Base-by-base conservation (phyloP, 495 filamentous ascomycete species). In the Neurospora africana region DNA sequence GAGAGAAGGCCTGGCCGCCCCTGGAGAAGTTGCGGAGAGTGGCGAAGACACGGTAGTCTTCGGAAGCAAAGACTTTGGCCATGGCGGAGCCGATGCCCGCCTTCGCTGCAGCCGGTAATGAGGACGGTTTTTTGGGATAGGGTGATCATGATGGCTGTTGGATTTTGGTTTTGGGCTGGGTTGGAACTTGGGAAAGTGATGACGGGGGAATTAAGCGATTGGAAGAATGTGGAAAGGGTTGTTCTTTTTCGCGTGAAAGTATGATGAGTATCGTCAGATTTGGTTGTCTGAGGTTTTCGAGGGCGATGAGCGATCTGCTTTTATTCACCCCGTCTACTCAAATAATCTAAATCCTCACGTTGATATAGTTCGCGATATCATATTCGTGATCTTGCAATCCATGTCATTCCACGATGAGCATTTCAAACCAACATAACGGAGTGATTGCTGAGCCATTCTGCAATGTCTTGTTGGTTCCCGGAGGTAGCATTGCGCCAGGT, bases 11-110 rank as follows among this genome's bases (percentile, higher is more conserved):
- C n/a, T n/a, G n/a, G 81, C 10, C 68, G n/a, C 68, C 70, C 68
- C 84, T 87, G 23, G 75, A 69, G 5, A 78, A 70, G 70, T 83
- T 77, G 61, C 88, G 86, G 5, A 84, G 83, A 27, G 88, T 87
- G 19, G 89, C 88, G 73, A 88, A 88, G 61, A 90, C 88, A 17
- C 82, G 83, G 71, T 80, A 83, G 19, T 86, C 87, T 27, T 75
- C 77, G 3, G 72, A 70, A 30, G 84, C 82, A 76, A 89, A 89
- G 37, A 80, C 81, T 5, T 40, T 40, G 38, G 38, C 89, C 13
- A 90, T 80, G n/a, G 83, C 85, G 58, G 81, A 79, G 17, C 88
- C 88, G 71, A 89, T 85, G 65, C 87, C 84, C n/a, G 21, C 85
- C 87, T 47, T 81, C 78, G 71, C 80, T 83, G 70, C 85, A 86